Evolutionary conservation across 2,329 filamentous ascomycete genomes (phyloP).

Genomic region (Aspergillus phoenicis): DNA sequence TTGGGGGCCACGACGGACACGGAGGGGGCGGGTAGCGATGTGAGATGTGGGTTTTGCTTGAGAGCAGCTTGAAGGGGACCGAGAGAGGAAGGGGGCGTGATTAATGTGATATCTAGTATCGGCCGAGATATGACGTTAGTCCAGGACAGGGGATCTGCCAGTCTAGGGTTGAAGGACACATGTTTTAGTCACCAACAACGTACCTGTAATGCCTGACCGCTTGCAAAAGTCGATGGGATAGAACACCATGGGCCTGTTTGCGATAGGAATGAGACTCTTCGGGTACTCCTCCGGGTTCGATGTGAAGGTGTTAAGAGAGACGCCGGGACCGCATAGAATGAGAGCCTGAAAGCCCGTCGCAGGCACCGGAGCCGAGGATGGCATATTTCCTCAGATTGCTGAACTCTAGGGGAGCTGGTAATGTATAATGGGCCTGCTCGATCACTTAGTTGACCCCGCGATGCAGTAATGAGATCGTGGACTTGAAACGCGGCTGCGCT

Average conservation of each 20-base stretch:
- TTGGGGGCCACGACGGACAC: constrained; percentile 76
- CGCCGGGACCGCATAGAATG: constrained; percentile 52
- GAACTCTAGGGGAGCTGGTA: neutral
- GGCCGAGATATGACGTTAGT: neutral
- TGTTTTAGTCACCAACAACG: constrained; percentile 12
- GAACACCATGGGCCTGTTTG: constrained; percentile 55
- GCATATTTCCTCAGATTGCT: constrained; percentile 23
- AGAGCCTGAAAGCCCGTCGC: constrained; percentile 55
- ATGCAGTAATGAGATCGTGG: neutral
- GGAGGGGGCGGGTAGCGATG: constrained; percentile 51
- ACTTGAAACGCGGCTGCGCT: too few relatives aligned
- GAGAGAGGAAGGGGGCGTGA: constrained; percentile 50
- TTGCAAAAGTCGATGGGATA: constrained; percentile 54
- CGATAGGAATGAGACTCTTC: constrained; percentile 53
- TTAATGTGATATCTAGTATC: constrained; percentile 48
- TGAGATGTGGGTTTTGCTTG: constrained; percentile 53
- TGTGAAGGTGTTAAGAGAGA: constrained; percentile 55
- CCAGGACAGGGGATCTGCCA: too few relatives aligned
- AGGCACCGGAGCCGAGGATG: constrained; percentile 54
- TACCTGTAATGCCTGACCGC: constrained; percentile 52
- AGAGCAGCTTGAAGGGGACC: constrained; percentile 50
- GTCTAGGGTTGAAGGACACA: too few relatives aligned
- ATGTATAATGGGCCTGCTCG: neutral
- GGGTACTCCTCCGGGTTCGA: constrained; percentile 51
- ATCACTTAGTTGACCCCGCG: neutral